Base-by-base conservation (phyloP, 75 land plant species). In the Adiantum capillusveneris region DNA sequence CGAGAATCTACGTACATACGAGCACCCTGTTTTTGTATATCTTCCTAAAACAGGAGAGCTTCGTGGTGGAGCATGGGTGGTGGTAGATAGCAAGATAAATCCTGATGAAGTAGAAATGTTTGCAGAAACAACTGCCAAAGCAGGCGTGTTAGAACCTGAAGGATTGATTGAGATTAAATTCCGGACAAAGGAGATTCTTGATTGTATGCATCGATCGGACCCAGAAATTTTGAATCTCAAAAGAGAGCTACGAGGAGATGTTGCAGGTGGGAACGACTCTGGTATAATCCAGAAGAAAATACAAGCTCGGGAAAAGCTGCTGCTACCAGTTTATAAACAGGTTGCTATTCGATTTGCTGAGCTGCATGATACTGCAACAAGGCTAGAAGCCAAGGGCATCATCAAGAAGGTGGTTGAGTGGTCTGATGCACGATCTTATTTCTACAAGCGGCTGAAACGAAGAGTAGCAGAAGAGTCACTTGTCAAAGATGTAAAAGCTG, bases 21-120 rank as follows among this genome's bases (percentile, higher is more conserved):
- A 71, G 55, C 98, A 90, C 25, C 98, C 98, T 16, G 96, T 84
- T 24, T 94, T 94, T 66, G 90, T 94, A 7, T 94, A 86, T 70
- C 81, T 94, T 19, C 98, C 98, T 1, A 86, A 76, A 79, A 85
- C 71, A 52, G 98, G 88, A 25, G 98, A 94, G 74, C 84, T 94
- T 12, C 85, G 96, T 19, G 98, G 96, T 36, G 98, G 98, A 7
- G 98, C 98, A 17, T 94, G 98, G 98, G 96, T 94, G 44, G 96
- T 94, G 66, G 91, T 94, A 29, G 98, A 90, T 56, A 84, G 98
- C 75, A 82, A 78, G 57, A 90, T 94, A 63, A 94, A 90, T 63
- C 71, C 96, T 1, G 84, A 90, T 39, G 87, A 90, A 46, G 85
- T 94, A 28, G 99, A 94, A 70, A 90, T 94, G 96, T 94, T 84